Evolutionary conservation across 371 early-diverging fungal species (phyloP).

Genomic region (Rhizopus microsporus): DNA sequence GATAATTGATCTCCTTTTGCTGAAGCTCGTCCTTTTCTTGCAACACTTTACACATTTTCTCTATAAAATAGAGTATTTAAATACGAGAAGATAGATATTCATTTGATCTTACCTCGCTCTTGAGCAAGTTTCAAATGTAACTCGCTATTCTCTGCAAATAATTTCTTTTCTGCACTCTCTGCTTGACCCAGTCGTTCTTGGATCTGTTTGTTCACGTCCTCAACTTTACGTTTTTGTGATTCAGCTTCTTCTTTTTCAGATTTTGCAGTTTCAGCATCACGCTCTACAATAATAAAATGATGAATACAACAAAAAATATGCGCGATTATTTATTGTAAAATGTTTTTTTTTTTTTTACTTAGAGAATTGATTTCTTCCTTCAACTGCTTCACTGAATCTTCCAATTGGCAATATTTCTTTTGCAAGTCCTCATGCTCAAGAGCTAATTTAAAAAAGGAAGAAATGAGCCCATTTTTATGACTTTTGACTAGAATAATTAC

Average conservation of each 20-base stretch:
- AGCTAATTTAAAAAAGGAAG: not conserved
- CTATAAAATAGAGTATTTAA: not conserved
- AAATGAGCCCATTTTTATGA: too few relatives aligned
- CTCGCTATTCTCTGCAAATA: not conserved
- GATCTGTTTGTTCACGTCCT: not conserved
- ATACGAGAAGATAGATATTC: not conserved
- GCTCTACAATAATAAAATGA: not conserved
- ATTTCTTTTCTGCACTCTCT: constrained; percentile 1
- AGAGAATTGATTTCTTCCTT: not conserved
- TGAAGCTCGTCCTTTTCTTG: not conserved
- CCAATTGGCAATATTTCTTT: not conserved
- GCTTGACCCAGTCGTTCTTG: not conserved
- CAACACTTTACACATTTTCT: not conserved
- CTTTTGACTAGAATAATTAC: too few relatives aligned
- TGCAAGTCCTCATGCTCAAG: constrained; percentile 4
- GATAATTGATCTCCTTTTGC: not conserved
- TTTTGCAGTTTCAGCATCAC: not conserved
- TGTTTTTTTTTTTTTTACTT: too few relatives aligned
- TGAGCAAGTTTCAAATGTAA: constrained; percentile 2
- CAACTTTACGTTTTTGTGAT: not conserved
- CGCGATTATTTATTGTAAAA: not conserved
- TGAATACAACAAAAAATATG: constrained; percentile 1
- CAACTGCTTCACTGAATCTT: not conserved
- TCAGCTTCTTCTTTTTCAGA: constrained; percentile 4
- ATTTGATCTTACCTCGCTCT: constrained; percentile 8